Evolutionary conservation across 108 stramenopile genomes (phyloP).

Genomic region (Chaetoceros tenuissimus): DNA sequence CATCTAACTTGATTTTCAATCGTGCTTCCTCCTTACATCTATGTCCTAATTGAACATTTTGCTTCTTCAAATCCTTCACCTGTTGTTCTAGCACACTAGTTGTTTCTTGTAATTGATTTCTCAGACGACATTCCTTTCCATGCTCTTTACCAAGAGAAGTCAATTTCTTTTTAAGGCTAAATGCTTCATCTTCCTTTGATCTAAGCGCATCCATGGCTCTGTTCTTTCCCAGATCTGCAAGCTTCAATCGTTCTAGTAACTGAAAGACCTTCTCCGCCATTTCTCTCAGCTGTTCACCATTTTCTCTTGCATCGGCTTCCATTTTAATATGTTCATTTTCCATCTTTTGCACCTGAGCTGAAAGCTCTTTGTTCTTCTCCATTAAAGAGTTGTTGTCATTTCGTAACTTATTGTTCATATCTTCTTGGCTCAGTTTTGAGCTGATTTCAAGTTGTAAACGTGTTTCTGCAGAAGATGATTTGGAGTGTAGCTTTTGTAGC

Average conservation of each 20-base stretch:
- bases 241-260: constrained; percentile 74
- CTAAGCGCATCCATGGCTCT: constrained; percentile 70
- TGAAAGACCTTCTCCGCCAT: constrained; percentile 88
- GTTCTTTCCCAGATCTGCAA: constrained; percentile 77
- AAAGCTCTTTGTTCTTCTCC: constrained; percentile 43
- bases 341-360: constrained; percentile 29
- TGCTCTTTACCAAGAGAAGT: constrained; percentile 62
- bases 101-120: constrained; percentile 65
- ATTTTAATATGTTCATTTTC: constrained; percentile 69
- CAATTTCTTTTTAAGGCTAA: constrained; percentile 58
- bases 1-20: constrained; percentile 46
- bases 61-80: constrained; percentile 60
- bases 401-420: constrained; percentile 49
- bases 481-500: constrained; percentile 49
- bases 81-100: constrained; percentile 56
- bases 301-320: constrained; percentile 75
- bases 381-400: constrained; percentile 41
- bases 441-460: constrained; percentile 69
- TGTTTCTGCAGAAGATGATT: constrained; percentile 62
- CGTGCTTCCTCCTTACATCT: constrained; percentile 63
- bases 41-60: constrained; percentile 57
- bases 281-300: constrained; percentile 70
- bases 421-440: constrained; percentile 46
- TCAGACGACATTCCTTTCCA: constrained; percentile 47
- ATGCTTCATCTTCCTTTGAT: constrained; percentile 69